Evolutionary conservation across 352 stramenopile species (phyloP), one percentile per base, ranked within the genome.

Genomic region (Nothophytophthora sp.): DNA sequence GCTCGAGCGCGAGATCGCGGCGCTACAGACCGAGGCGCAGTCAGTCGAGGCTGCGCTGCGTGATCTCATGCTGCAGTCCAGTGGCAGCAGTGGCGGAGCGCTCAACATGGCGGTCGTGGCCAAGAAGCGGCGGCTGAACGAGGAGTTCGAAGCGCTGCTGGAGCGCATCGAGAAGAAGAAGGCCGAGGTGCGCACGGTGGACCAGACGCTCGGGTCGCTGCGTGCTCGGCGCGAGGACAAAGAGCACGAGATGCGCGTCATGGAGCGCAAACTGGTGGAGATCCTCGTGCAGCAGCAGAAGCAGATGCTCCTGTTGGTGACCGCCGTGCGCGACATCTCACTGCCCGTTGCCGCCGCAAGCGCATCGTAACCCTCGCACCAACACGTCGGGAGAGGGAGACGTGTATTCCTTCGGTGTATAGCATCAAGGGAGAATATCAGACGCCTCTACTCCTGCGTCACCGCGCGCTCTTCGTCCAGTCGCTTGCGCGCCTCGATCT

Each of bases 231-330:
- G 73, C 24, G 75, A 90, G 45, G 68, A 76, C n/a, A 94, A 94
- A 62, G 81, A 94, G 50, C 50, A 67, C 12, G 79, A 92, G 63
- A 81, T 94, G 67, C 81, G 88, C 22, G 52, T 27, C 20, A 76
- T 92, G 65, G 83, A 94, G 53, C 73, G 83, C 32, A 85, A 90
- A 50, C 63, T 94, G 13, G 83, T 94, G 2, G 77, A 92, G 63
- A 90, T 94, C 34, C 62, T 94, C 18, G 81, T 94, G 18, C 76
- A 89, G 13, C 83, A 94, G 64, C 83, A 94, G 35, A 94, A 91
- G 44, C 75, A 89, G 47, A 69, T 94, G 73, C 55, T 92, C 12
- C 20, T 49, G 18, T 37, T 79, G 27, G 62, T 92, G 5, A 75
- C 74, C 4, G 58, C 51, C n/a, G 63, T 72, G 13, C 65, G 70